Base-by-base conservation (phyloP, 129 eudicot species). In the Scalesia atractyloides region DNA sequence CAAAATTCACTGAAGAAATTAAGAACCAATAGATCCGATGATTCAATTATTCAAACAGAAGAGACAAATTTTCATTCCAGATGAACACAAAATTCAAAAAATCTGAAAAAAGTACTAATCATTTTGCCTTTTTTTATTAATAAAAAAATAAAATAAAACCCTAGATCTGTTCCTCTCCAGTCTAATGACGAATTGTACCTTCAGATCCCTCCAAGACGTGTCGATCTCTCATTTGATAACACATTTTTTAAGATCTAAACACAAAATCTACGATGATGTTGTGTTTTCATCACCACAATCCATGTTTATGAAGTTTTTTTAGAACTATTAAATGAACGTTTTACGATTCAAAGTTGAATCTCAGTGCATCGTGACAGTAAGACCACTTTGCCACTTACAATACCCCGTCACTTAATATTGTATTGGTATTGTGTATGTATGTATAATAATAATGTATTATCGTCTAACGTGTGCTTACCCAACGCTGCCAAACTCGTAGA, bases 401-500 rank as follows among this genome's bases (percentile, higher is more conserved):
- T 41, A 41, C 11, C 2, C 9, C 9, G 9, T 41, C 46, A 41
- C 10, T 2, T 41, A 41, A 41, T 41, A 7, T 41, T 6, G 3
- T 5, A 39, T 39, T 39, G 8, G 6, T 39, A 0, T 39, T 39
- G 11, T 41, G 46, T 7, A 7, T 6, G 46, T 41, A 7, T 41
- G 2, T 8, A 6, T 7, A 41, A 7, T 41, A 41, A 46, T 46
- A 49, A 12, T 0, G 4, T 49, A 15, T 49, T 16, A 13, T 1
- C 54, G 54, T 4, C 54, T 16, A 49, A 5, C 5, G 22, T 17
- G 33, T 17, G 20, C 16, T 24, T 82, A 88, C 92, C 96, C 91
- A 59, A 83, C 78, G 75, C 87, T 84, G 66, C 88, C 88, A 75
- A 91, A 91, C 81, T 91, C 93, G 43, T 88, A 91, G 79, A 91